Conservation (phyloP, 1,284 basidiomycete species). For the Papiliotrema flavescens region DNA sequence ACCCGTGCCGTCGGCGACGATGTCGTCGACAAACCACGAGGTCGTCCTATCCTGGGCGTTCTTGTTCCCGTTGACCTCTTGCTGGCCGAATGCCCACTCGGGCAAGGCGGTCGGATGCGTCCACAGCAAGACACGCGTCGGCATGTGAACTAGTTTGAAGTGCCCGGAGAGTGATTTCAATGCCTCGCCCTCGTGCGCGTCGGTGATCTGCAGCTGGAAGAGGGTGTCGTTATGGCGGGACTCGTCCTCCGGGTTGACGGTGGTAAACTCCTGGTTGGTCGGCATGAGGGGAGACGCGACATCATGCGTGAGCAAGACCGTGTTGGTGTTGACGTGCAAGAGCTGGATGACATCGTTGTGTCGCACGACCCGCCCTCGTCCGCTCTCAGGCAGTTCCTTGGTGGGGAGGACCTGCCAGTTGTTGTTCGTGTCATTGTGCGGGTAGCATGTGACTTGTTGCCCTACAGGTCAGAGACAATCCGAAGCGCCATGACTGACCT, state of each 20-base stretch:
- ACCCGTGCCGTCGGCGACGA: slow-evolving; percentile 66
- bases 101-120: slow-evolving; percentile 81
- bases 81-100: slow-evolving; percentile 95
- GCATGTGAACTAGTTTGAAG: slow-evolving; percentile 82
- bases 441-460: slow-evolving; percentile 98
- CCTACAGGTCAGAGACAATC: slow-evolving; percentile 51
- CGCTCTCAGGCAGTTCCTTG: slow-evolving; percentile 81
- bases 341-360: slow-evolving; percentile 87
- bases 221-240: slow-evolving; percentile 78
- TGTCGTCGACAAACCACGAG: slow-evolving; percentile 83
- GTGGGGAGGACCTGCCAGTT: slow-evolving; percentile 94
- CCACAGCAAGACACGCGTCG: slow-evolving; percentile 91
- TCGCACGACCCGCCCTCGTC: slow-evolving; percentile 80
- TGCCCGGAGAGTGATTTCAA: slow-evolving; percentile 90
- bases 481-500: slow-evolving; percentile 53
- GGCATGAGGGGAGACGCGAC: slow-evolving; percentile 96
- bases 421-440: slow-evolving; percentile 70
- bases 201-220: slow-evolving; percentile 70
- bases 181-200: slow-evolving; percentile 68
- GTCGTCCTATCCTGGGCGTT: slow-evolving; percentile 76
- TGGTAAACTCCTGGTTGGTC: slow-evolving; percentile 98
- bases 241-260: slow-evolving; percentile 64
- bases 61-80: slow-evolving; percentile 98
- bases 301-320: slow-evolving; percentile 86
- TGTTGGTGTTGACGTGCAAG: slow-evolving; percentile 79